phyloP scores from a whole-genome alignment of 2,329 filamentous ascomycete genomes.

The Colletotrichum neosansevieriae region DNA sequence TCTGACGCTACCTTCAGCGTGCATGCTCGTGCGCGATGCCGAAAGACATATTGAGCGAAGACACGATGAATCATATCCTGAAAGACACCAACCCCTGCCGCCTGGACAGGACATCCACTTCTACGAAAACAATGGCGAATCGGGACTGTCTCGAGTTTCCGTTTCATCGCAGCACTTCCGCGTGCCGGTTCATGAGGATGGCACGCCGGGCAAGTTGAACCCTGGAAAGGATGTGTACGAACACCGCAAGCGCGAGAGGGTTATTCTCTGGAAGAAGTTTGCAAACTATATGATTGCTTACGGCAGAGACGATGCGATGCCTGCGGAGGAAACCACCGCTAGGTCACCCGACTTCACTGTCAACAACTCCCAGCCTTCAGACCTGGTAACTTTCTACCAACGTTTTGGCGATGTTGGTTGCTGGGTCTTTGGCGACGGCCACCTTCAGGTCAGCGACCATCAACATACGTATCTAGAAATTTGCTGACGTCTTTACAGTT shows the following conservation, averaged over 20 bases:
- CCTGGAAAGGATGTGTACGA: constrained; percentile 74
- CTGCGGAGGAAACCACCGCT: constrained; percentile 59
- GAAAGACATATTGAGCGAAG: constrained; percentile 76
- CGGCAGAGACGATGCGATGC: constrained; percentile 74
- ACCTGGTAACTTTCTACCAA: constrained; percentile 84
- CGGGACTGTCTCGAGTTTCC: constrained; percentile 72
- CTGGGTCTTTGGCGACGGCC: constrained; percentile 85
- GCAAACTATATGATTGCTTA: constrained; percentile 81
- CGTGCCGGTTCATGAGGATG: constrained; percentile 66
- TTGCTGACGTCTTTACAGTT: constrained; percentile 64
- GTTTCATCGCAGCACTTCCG: constrained; percentile 74
- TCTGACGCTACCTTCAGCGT: constrained; percentile 74
- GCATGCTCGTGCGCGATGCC: constrained; percentile 77
- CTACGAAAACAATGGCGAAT: constrained; percentile 77
- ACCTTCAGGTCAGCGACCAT: constrained; percentile 71
- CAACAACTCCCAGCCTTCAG: constrained; percentile 54
- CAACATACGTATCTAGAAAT: not conserved
- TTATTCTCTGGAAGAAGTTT: constrained; percentile 79
- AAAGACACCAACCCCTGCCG: constrained; percentile 72
- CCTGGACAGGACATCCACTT: constrained; percentile 77
- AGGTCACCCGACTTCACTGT: constrained; percentile 46
- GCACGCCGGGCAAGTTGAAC: constrained; percentile 70
- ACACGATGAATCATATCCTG: constrained; percentile 65
- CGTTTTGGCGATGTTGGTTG: constrained; percentile 83
- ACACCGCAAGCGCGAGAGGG: constrained; percentile 73